A percentile compares a stretch with the other conserved stretches of the same genome.
These are phyloP conservation scores for Mucor saturninus DNA, from an alignment of 371 early-diverging fungal species.

Conservation along the genomic window DNA sequence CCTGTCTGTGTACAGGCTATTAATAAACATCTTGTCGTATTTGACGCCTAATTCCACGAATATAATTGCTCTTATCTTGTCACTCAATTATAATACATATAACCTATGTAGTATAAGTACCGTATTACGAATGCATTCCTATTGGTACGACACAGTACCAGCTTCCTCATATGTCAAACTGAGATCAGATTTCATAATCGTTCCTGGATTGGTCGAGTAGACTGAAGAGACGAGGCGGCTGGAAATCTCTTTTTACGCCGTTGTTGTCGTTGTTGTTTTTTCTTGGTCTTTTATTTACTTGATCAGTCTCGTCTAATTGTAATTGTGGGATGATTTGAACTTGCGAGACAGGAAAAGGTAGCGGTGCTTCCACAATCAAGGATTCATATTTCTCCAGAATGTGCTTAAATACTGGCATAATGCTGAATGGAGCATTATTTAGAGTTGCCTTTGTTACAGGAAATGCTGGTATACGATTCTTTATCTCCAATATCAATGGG, in stretches of 20 bases:
- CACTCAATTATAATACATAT: too few relatives aligned
- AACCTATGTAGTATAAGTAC: too few relatives aligned
- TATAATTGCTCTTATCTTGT: too few relatives aligned
- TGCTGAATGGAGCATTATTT: not conserved
- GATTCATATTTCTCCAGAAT: conserved; percentile 3
- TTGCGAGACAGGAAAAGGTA: too few relatives aligned
- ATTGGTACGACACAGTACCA: too few relatives aligned
- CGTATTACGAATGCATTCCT: too few relatives aligned
- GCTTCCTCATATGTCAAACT: too few relatives aligned
- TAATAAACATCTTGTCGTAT: not conserved
- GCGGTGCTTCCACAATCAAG: not conserved
- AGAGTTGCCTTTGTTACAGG: conserved; percentile 2
- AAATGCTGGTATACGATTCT: not conserved
- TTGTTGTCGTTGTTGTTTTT: not conserved
- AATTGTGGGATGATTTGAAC: too few relatives aligned
- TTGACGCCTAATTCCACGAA: too few relatives aligned
- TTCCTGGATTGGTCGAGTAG: too few relatives aligned
- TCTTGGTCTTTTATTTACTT: not conserved
- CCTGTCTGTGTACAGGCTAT: not conserved
- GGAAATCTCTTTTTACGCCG: not conserved
- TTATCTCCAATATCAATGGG: not conserved
- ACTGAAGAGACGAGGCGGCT: not conserved
- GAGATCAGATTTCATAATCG: too few relatives aligned
- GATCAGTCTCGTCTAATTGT: not conserved
- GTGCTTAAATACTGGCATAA: not conserved